Conservation (phyloP, 345 rosid species). For the Eucalyptus rudis region DNA sequence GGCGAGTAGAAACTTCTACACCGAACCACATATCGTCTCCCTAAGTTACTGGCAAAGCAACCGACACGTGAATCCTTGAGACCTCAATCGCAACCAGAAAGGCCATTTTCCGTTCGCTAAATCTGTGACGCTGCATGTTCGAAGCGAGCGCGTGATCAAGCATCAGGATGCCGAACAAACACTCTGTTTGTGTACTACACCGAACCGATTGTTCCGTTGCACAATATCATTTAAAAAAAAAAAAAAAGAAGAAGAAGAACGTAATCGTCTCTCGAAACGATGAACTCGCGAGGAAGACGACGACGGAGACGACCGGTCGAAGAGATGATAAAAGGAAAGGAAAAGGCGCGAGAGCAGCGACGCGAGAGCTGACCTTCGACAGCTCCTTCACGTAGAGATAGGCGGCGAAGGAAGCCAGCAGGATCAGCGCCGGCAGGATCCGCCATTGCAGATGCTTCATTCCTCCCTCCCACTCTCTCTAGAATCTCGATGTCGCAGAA, state of each 20-base stretch:
- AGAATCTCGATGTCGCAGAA: not conserved
- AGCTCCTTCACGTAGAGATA: constrained; percentile 22
- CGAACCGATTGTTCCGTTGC: too few relatives aligned
- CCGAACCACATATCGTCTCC: too few relatives aligned
- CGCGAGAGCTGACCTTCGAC: constrained; percentile 16
- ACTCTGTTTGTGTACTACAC: too few relatives aligned
- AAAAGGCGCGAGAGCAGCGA: not conserved
- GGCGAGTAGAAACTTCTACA: too few relatives aligned
- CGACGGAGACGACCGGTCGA: not conserved
- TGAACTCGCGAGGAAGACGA: not conserved
- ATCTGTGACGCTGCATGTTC: too few relatives aligned
- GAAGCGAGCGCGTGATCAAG: too few relatives aligned
- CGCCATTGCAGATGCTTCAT: constrained; percentile 42
- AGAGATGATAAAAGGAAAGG: not conserved
- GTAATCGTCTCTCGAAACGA: not conserved
- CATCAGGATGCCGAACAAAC: too few relatives aligned
- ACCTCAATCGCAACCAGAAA: too few relatives aligned
- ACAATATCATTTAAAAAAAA: too few relatives aligned
- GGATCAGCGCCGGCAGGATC: constrained; percentile 36
- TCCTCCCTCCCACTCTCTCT: not conserved
- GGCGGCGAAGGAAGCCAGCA: constrained; percentile 26
- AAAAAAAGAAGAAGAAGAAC: not conserved
- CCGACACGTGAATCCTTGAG: too few relatives aligned
- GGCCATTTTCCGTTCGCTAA: too few relatives aligned
- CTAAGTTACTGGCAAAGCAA: too few relatives aligned